Evolutionary conservation across 768 basidiomycete species (phyloP).

Genomic region (Russula brevipes): DNA sequence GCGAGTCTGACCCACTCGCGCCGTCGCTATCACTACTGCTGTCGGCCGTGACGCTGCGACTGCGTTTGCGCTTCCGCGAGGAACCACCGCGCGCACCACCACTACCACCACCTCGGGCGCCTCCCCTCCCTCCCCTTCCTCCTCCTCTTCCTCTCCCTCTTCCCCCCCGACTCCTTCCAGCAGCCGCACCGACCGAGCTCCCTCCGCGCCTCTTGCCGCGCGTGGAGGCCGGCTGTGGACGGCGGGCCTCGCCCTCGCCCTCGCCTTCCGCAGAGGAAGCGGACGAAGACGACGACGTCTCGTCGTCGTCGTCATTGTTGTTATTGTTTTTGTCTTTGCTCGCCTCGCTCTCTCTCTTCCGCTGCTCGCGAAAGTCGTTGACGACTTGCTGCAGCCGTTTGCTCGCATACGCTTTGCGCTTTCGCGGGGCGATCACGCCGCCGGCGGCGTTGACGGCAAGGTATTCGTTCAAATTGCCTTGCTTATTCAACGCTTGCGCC

Average conservation of each 20-base stretch:
- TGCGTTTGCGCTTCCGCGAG: slow-evolving; percentile 19
- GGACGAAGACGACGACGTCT: neutral
- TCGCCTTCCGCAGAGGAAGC: neutral
- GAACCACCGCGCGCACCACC: neutral
- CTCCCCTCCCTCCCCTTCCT: too few species aligned
- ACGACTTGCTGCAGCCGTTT: slow-evolving; percentile 86
- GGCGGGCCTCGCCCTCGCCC: neutral
- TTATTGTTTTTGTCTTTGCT: neutral
- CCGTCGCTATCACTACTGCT: slow-evolving; percentile 11
- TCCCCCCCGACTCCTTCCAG: slow-evolving; percentile 12
- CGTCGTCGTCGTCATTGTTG: neutral
- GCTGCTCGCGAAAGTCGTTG: slow-evolving; percentile 64
- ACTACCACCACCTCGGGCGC: neutral
- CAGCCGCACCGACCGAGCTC: neutral
- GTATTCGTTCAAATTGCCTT: slow-evolving; percentile 70
- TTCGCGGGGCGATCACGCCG: slow-evolving; percentile 69
- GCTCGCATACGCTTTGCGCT: slow-evolving; percentile 76
- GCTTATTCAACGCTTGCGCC: slow-evolving; percentile 64
- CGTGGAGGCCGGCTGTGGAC: neutral
- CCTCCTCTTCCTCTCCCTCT: slow-evolving; percentile 11
- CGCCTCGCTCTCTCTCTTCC: slow-evolving; percentile 27
- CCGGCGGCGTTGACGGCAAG: slow-evolving; percentile 65
- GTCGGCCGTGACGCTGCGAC: slow-evolving; percentile 19
- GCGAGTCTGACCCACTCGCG: neutral
- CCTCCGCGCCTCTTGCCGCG: slow-evolving; percentile 7